Conservation (phyloP, 768 basidiomycete species). For the Gymnopilus junonius region DNA sequence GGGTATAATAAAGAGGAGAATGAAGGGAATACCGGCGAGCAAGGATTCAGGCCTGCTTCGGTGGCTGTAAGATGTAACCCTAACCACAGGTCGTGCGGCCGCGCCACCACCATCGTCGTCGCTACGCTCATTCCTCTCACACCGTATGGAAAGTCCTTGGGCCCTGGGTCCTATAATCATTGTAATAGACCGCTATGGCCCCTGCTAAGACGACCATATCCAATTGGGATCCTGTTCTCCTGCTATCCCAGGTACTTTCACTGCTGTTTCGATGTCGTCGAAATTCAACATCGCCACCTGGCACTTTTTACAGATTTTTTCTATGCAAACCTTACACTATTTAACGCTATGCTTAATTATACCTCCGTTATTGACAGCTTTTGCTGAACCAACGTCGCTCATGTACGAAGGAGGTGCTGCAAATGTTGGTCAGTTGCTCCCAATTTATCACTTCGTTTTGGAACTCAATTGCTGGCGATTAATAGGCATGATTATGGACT, state of each 20-base stretch:
- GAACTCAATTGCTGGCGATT: too few species aligned
- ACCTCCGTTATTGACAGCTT: conserved; percentile 75
- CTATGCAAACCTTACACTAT: conserved; percentile 94
- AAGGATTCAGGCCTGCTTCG: neutral
- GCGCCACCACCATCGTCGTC: neutral
- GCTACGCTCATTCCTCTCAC: conserved; percentile 3
- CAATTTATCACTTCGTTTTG: too few species aligned
- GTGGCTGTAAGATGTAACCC: conserved; percentile 3
- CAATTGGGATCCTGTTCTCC: conserved; percentile 89
- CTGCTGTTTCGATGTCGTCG: neutral
- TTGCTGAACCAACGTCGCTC: conserved; percentile 75
- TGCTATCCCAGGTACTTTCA: conserved; percentile 77
- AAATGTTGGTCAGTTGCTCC: conserved; percentile 64
- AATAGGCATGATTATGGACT: conserved; percentile 92
- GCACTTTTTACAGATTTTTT: conserved; percentile 70
- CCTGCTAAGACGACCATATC: conserved; percentile 43
- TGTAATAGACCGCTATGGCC: conserved; percentile 30
- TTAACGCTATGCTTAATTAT: conserved; percentile 82
- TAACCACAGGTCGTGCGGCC: conserved; percentile 7
- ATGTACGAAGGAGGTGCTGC: conserved; percentile 78
- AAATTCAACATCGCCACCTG: neutral
- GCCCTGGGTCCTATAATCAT: conserved; percentile 14
- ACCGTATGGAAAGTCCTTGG: conserved; percentile 21
- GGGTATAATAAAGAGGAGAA: conserved; percentile 3
- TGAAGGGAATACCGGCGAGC: neutral